Percentiles rank a stretch among this genome's conserved stretches.
Conservation (phyloP, 768 basidiomycete genomes). For the Podaxis carcinomalis region DNA sequence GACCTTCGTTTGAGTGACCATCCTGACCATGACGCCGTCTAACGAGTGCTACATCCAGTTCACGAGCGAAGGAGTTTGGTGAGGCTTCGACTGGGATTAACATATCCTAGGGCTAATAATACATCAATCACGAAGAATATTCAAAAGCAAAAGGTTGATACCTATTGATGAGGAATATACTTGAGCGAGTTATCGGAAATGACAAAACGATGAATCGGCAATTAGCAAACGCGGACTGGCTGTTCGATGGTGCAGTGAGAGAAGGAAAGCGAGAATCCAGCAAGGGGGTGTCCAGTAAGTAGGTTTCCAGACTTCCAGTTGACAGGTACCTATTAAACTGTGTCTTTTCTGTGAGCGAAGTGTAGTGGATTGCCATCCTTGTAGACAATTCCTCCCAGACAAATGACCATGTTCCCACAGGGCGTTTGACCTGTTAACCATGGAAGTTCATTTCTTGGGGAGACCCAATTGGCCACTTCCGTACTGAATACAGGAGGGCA, state of each 20-base stretch:
- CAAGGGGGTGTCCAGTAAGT: neutral
- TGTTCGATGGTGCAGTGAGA: neutral
- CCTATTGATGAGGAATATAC: neutral
- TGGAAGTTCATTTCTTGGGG: neutral
- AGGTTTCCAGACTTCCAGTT: slow-evolving; percentile 1
- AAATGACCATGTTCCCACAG: neutral
- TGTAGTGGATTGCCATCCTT: neutral
- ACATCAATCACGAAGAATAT: neutral
- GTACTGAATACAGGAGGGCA: neutral
- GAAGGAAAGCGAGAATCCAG: neutral
- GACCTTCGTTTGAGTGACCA: neutral
- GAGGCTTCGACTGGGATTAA: neutral
- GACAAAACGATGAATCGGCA: neutral
- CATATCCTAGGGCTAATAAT: neutral
- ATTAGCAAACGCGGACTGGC: neutral
- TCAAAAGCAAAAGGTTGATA: neutral
- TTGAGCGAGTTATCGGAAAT: neutral
- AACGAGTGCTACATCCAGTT: neutral
- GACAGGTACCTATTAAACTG: neutral
- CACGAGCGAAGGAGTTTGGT: neutral
- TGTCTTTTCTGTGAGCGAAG: neutral
- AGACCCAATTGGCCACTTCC: neutral
- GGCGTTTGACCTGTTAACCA: neutral
- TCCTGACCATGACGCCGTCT: neutral
- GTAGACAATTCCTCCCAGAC: neutral